These are phyloP conservation scores for Trichoderma semiorbis DNA, from an alignment of 2,329 filamentous ascomycete species.

Conservation along the genomic window DNA sequence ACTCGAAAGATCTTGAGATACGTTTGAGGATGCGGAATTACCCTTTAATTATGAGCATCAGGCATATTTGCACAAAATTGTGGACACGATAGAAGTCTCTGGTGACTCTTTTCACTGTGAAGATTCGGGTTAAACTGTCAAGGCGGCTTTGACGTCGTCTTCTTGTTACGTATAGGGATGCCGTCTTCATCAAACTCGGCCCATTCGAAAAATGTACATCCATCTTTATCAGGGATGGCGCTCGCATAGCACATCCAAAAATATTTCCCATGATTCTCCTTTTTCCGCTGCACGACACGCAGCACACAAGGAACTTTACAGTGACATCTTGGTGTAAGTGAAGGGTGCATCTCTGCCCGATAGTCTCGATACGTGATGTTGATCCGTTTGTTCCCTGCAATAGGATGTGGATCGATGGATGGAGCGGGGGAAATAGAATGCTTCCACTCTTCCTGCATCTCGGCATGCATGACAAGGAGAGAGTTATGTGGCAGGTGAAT, in stretches of 20 bases:
- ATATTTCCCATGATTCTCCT: constrained; percentile 72
- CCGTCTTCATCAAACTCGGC: constrained; percentile 84
- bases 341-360: constrained; percentile 70
- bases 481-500: constrained; percentile 95
- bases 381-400: constrained; percentile 76
- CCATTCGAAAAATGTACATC: constrained; percentile 80
- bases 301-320: constrained; percentile 69
- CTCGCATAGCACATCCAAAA: constrained; percentile 92
- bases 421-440: constrained; percentile 74
- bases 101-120: background rate
- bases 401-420: constrained; percentile 78
- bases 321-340: constrained; percentile 70
- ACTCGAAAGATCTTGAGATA: background rate
- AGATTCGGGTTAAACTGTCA: constrained; percentile 29
- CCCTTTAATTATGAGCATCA: background rate
- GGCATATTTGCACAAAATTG: background rate
- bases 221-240: constrained; percentile 64
- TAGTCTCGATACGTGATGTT: constrained; percentile 95
- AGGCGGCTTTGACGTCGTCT: constrained; percentile 45
- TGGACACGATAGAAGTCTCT: background rate
- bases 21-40: background rate
- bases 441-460: constrained; percentile 98
- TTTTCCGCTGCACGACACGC: constrained; percentile 75
- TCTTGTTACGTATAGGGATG: constrained; percentile 50
- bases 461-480: constrained; percentile 90